Base-by-base conservation (phyloP, 2,329 filamentous ascomycete genomes). In the Trichoderma cornu-damae region DNA sequence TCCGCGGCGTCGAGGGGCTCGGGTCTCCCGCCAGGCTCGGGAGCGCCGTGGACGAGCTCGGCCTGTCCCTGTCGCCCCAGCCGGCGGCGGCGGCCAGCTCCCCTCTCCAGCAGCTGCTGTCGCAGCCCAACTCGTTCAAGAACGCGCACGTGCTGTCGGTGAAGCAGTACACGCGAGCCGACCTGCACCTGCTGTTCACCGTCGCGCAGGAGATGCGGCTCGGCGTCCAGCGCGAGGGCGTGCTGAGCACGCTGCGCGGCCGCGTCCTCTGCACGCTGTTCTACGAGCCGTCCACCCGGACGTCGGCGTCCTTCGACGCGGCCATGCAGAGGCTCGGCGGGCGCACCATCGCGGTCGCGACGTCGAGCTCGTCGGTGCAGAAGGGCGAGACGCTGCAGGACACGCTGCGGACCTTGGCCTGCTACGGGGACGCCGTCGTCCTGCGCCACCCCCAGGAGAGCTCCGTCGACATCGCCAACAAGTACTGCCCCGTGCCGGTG, bases 301-400 rank as follows among this genome's bases (percentile, higher is more conserved):
- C 94, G 4, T 96, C 93, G 11, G 85, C 89, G 35, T 99, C 94
- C 3, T 99, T 99, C 67, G 94, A 99, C 69, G 89, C 93, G 57
- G 94, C 94, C 40, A 99, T 99, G 94, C 95, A 99, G 79, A 88
- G 95, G 52, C 86, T 99, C 4, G 94, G 94, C 64, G 94, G 94
- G 47, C 84, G 90, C 48, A 93, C 88, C 3, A 82, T 99, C 54
- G 80, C 86, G 52, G 86, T 97, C 68, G 80, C 90, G 38, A 95
- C 93, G 2, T 82, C 86, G 5, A 84, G 89, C 65, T 96, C 93
- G 2, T 96, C 90, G 12, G 92, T 92, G 3, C 83, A 92, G 73
- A 99, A 99, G 81, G 94, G 94, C 40, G 94, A 99, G 77, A 86
- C 87, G 3, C 83, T 99, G 16, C 90, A 94, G 69, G 94, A 99